Evolutionary conservation across 768 basidiomycete species (phyloP), one percentile per base, ranked within the genome.

Genomic region (Hericium coralloides): DNA sequence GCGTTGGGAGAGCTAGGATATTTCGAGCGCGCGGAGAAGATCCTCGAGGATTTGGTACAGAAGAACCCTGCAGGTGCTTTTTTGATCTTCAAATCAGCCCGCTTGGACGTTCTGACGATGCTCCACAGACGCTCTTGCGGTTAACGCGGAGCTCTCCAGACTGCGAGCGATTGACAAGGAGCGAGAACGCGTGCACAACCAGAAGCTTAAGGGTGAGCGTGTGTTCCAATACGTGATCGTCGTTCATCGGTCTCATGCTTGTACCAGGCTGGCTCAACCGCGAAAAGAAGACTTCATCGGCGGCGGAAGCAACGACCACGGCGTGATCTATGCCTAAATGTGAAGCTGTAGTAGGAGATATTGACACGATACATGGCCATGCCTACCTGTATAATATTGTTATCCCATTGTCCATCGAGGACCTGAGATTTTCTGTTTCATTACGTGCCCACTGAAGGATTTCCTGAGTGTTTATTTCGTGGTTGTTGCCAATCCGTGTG

Each of bases 1-100:
- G 89, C 86, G 0, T 69, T 87, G 12, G 85, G 84, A 25, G 88
- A 92, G 65, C 78, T 78, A 59, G 90, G 91, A 1, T 89, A 75
- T 65, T 84, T 82, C 59, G 88, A 91, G 60, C 87, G 83, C 64
- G 84, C 89, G 1, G 77, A 83, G 58, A 79, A 75, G 60, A 75
- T 84, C 41, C 73, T 92, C 25, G 72, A 80, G 52, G 86, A 89
- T 23, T 68, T 89, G 39, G 81, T 84, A 64, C 76, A 73, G 63
- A 78, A 87, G 67, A 82, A 80, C 56, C 79, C 84, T 14, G 63
- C 75, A 59, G 87, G 90, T 84, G 58, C 20, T 18, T 38, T 6
- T 18, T 23, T 38, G 23, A 23, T 12, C 37, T 26, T 14, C 58
- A 25, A 12, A 43, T 36, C 10, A 2, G 15, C n/a, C 18, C 31